phyloP scores from a whole-genome alignment of 768 basidiomycete species.

The Macrolepiota albuminosa region DNA sequence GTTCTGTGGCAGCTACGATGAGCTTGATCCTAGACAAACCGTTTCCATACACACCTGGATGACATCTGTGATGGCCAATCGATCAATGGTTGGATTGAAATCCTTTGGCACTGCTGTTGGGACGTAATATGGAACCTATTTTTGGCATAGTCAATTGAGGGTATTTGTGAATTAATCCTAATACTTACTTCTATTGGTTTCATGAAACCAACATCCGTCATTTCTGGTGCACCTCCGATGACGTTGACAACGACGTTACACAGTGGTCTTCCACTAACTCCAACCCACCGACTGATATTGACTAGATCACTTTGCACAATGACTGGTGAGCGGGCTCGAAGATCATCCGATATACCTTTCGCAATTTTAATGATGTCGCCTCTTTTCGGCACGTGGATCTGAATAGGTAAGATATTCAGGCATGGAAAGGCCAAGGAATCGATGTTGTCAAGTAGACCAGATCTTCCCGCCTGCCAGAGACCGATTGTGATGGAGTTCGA shows the following conservation, averaged over 20 bases:
- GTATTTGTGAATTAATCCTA: neutral
- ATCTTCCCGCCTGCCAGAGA: constrained; percentile 44
- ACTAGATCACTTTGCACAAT: constrained; percentile 36
- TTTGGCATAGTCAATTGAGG: neutral
- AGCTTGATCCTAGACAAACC: neutral
- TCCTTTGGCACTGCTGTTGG: constrained; percentile 17
- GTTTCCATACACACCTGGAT: constrained; percentile 14
- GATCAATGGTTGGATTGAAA: constrained; percentile 12
- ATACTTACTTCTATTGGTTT: constrained; percentile 30
- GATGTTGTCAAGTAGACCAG: constrained; percentile 27
- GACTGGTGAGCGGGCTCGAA: constrained; percentile 31
- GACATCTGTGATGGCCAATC: constrained; percentile 18
- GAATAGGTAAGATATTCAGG: constrained; percentile 38
- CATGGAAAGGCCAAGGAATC: constrained; percentile 39
- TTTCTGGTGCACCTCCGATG: constrained; percentile 29
- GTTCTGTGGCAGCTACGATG: constrained; percentile 10
- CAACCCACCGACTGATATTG: constrained; percentile 32
- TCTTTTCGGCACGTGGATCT: constrained; percentile 18
- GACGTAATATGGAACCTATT: constrained; percentile 32
- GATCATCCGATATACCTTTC: constrained; percentile 27
- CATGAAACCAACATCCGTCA: constrained; percentile 17
- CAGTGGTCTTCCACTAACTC: constrained; percentile 25
- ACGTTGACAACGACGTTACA: constrained; percentile 43
- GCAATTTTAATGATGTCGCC: constrained; percentile 23
- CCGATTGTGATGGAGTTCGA: constrained; percentile 32